Evolutionary conservation across 306 rosid species (phyloP), one percentile per base, ranked within the genome.

Genomic region (Echinosophora koreensis): DNA sequence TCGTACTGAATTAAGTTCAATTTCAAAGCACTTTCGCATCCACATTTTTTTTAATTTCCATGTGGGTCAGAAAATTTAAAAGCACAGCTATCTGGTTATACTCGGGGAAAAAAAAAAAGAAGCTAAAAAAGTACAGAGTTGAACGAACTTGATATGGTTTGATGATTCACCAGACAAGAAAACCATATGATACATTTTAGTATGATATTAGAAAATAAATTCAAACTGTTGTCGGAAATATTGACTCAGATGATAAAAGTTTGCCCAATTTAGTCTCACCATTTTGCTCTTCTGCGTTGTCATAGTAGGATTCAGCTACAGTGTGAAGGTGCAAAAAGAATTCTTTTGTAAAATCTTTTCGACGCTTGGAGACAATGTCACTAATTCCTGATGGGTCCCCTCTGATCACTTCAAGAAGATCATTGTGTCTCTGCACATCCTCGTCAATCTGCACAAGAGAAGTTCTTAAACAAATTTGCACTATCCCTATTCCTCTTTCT

Each of bases 271-370:
- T 64, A 73, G 46, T 32, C 90, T 66, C 62, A 96, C 99, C 97
- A 77, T 61, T 81, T 87, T 89, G 91, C 84, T 87, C 85, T 15
- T 87, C 71, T 46, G 82, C 86, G 69, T 91, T 80, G 56, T 89
- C 88, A 15, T 85, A 65, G 79, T 80, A 86, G 71, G 98, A 92
- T 83, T 88, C 87, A 27, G 92, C 87, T 55, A 96, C 90, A 0
- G 87, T 84, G 69, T 87, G 87, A 84, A 96, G 90, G 84, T 96
- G 98, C 72, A 82, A 79, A 70, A 96, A 92, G 78, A 92, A 96
- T 82, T 96, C 99, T 73, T 88, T 88, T 0, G 99, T 96, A 82
- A 96, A 96, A 85, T 92, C 98, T 81, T 96, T 96, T 14, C 96
- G 91, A 22, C 96, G 96, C 77, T 88, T 88, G 65, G 94, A 47